phyloP scores from a whole-genome alignment of 2,329 filamentous ascomycete genomes.

The Trichoderma atroviride region DNA sequence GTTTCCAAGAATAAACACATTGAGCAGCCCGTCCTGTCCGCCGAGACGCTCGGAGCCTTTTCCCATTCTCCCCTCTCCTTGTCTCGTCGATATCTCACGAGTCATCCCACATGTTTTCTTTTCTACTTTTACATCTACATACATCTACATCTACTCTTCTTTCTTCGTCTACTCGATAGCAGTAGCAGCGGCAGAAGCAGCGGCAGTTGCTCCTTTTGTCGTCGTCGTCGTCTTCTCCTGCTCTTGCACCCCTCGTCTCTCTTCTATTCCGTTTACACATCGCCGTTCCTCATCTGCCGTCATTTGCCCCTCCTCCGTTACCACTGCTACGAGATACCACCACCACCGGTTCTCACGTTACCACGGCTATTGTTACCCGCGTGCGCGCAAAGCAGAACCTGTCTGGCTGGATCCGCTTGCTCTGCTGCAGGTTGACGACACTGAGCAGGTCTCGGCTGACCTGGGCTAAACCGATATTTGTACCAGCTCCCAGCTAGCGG shows the following conservation, averaged over 20 bases:
- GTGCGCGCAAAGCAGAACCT: slow-evolving; percentile 24
- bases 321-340: slow-evolving; percentile 6
- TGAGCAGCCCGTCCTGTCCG: background rate
- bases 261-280: background rate
- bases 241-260: background rate
- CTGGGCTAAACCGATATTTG: slow-evolving; percentile 34
- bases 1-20: slow-evolving; percentile 10
- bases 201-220: background rate
- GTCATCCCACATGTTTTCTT: background rate
- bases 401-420: slow-evolving; percentile 25
- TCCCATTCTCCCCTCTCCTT: background rate
- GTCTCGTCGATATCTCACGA: background rate
- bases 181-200: background rate
- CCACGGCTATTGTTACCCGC: slow-evolving; percentile 25
- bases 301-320: slow-evolving; percentile 6
- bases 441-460: slow-evolving; percentile 28
- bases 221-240: background rate
- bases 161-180: background rate
- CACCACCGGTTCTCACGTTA: slow-evolving; percentile 15
- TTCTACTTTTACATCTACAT: background rate
- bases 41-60: slow-evolving; percentile 5
- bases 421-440: slow-evolving; percentile 35
- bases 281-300: slow-evolving; percentile 4
- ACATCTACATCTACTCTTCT: background rate
- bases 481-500: slow-evolving; percentile 26